phyloP scores from a whole-genome alignment of 495 filamentous ascomycete genomes.

The Letharia columbiana region DNA sequence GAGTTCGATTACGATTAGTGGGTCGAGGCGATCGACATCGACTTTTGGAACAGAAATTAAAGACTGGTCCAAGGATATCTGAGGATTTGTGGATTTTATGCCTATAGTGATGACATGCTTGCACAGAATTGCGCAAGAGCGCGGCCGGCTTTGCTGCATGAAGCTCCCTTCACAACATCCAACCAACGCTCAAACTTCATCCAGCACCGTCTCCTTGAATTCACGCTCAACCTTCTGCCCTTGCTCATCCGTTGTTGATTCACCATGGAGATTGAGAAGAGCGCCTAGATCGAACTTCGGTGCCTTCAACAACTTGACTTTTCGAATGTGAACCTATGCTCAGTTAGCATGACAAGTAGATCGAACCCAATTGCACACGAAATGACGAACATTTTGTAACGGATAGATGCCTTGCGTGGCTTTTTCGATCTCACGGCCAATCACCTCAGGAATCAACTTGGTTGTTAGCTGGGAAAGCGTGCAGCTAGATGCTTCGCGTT shows the following conservation, averaged over 20 bases:
- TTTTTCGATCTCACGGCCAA: conserved; percentile 99
- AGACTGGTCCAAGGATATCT: conserved; percentile 2
- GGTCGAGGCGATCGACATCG: neutral
- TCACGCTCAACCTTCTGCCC: conserved; percentile 98
- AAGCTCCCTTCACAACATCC: neutral
- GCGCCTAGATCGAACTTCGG: conserved; percentile 99
- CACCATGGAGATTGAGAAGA: conserved; percentile 89
- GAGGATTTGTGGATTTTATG: neutral
- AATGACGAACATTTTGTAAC: conserved; percentile 79
- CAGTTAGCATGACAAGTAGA: conserved; percentile 30
- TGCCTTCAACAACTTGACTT: conserved; percentile 96
- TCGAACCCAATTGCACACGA: conserved; percentile 4
- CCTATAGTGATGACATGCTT: conserved; percentile 8
- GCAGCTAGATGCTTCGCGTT: conserved; percentile 88
- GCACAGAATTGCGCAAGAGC: neutral
- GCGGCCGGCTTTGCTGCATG: neutral
- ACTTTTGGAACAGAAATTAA: conserved; percentile 43
- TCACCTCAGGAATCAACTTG: conserved; percentile 98
- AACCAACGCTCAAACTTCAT: conserved; percentile 63
- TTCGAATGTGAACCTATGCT: conserved; percentile 91
- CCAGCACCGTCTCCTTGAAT: conserved; percentile 95
- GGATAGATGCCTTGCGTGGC: conserved; percentile 98
- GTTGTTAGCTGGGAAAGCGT: conserved; percentile 87
- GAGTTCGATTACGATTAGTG: neutral
- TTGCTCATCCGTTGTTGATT: conserved; percentile 90